These are phyloP conservation scores for Hypoxylon rubiginosum DNA, from an alignment of 2,329 filamentous ascomycete genomes.

Conservation along the genomic window DNA sequence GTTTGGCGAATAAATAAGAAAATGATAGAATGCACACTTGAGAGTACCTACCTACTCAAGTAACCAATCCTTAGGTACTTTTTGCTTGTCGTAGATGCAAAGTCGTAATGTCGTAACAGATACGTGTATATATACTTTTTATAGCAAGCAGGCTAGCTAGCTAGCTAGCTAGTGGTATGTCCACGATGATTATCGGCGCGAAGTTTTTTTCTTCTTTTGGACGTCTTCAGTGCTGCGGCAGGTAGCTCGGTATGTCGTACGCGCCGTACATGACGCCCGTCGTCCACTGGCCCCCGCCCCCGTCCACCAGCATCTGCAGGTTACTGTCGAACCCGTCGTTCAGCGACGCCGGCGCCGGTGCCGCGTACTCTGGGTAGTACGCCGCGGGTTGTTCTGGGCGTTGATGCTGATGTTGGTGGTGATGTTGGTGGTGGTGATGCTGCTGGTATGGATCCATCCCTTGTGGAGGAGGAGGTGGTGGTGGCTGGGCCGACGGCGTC, in stretches of 20 bases:
- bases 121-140: no score
- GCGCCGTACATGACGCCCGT: conserved; percentile 47
- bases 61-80: no score
- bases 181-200: no score
- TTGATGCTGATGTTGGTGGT: conserved; percentile 6
- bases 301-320: conserved; percentile 60
- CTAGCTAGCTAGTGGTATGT: no score
- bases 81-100: no score
- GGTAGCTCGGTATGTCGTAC: conserved; percentile 39
- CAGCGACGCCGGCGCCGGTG: conserved; percentile 43
- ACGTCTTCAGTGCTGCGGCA: conserved; percentile 17
- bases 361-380: conserved; percentile 47
- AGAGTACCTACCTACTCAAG: no score
- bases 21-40: no score
- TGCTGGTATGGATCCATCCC: conserved; percentile 39
- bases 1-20: no score
- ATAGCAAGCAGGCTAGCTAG: no score
- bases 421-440: neutral
- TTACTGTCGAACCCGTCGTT: conserved; percentile 63
- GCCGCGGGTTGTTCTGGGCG: conserved; percentile 24
- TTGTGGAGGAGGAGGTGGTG: conserved; percentile 11
- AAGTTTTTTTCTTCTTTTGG: no score
- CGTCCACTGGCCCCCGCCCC: conserved; percentile 48
- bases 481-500: conserved; percentile 27
- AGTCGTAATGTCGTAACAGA: no score